A percentile compares a stretch with the other conserved stretches of the same genome.
These are phyloP conservation scores for Kazachstania taianensis DNA, from an alignment of 805 yeast species.

Conservation along the genomic window DNA sequence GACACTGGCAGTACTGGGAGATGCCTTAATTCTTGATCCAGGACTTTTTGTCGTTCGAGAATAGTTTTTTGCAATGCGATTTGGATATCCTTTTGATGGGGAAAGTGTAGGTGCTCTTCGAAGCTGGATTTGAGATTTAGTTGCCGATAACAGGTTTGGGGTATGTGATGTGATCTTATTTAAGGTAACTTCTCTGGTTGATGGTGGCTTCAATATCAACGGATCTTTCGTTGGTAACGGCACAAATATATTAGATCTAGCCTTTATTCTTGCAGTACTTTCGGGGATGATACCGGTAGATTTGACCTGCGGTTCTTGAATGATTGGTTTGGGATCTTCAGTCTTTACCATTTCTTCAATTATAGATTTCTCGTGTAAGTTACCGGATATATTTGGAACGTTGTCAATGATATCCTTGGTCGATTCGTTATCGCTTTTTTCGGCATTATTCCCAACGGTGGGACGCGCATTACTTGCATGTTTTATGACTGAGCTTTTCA, in stretches of 20 bases:
- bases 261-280: constrained; percentile 7
- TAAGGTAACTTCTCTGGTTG: not conserved
- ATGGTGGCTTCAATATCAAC: constrained; percentile 13
- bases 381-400: not conserved
- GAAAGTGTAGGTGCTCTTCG: too few species aligned
- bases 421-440: not conserved
- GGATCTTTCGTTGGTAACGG: constrained; percentile 30
- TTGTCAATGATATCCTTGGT: not conserved
- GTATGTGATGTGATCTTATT: not conserved
- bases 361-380: not conserved
- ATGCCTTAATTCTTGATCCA: not conserved
- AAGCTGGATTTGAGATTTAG: not conserved
- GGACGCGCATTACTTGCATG: not conserved
- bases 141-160: not conserved
- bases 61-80: not conserved
- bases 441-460: not conserved
- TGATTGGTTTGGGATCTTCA: not conserved
- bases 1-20: constrained; percentile 15
- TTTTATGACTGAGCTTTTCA: constrained; percentile 2
- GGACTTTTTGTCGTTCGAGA: not conserved
- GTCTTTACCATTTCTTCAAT: not conserved
- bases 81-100: too few species aligned
- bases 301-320: not conserved
- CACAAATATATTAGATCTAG: constrained; percentile 28
- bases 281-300: not conserved